Conservation (phyloP, 1,284 basidiomycete species). For the Exobasidium cylindrosporum region DNA sequence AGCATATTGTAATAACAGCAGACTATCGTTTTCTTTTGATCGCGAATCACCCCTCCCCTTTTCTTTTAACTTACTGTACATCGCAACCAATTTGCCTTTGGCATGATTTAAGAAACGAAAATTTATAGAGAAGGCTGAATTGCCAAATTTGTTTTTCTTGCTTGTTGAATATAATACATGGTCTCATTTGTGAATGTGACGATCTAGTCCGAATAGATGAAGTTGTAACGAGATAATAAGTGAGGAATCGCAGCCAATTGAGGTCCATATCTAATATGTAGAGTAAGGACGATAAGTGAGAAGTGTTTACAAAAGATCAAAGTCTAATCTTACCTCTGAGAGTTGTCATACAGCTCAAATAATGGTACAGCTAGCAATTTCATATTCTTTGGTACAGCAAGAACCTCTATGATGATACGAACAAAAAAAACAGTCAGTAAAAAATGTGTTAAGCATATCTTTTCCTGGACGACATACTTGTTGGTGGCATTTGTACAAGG, state of each 20-base stretch:
- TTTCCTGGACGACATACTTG: constrained; percentile 64
- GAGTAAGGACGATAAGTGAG: too few relatives aligned
- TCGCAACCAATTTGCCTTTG: too few relatives aligned
- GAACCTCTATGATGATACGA: constrained; percentile 67
- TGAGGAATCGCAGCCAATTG: constrained; percentile 92
- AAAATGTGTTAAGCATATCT: not conserved
- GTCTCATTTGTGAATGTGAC: too few relatives aligned
- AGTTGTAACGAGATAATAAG: constrained; percentile 74
- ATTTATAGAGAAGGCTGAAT: too few relatives aligned
- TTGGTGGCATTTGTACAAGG: constrained; percentile 88
- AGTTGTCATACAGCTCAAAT: constrained; percentile 96
- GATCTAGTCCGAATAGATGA: constrained; percentile 52
- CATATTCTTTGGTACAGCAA: constrained; percentile 97
- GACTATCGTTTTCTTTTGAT: constrained; percentile 1
- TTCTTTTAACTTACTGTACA: too few relatives aligned
- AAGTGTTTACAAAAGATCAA: too few relatives aligned
- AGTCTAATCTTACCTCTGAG: constrained; percentile 70
- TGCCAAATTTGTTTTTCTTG: too few relatives aligned
- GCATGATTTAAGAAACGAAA: too few relatives aligned
- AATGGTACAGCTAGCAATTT: constrained; percentile 86
- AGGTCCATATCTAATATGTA: constrained; percentile 68
- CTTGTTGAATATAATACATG: too few relatives aligned
- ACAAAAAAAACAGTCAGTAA: not conserved
- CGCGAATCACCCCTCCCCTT: too few relatives aligned
- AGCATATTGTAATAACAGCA: not conserved